Evolutionary conservation across 2,329 filamentous ascomycete genomes (phyloP).

Genomic region (Pseudogymnoascus sp.): DNA sequence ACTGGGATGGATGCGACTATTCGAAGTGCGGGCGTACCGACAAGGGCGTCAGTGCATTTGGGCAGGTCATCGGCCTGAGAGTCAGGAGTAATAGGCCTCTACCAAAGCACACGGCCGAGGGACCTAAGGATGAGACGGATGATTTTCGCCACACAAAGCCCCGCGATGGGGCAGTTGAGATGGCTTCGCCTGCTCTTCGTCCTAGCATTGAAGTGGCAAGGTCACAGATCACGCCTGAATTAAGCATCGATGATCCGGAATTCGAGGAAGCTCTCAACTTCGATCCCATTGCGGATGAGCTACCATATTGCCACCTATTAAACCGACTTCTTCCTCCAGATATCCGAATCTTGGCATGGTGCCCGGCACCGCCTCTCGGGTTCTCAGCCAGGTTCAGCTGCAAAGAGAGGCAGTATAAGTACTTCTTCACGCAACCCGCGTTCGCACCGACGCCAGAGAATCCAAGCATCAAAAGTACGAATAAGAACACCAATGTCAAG

Average conservation of each 20-base stretch:
- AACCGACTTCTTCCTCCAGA: conserved; percentile 85
- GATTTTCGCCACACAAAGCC: conserved; percentile 23
- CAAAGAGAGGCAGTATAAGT: conserved; percentile 83
- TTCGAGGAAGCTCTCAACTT: conserved; percentile 32
- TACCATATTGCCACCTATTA: conserved; percentile 74
- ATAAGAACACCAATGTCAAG: conserved; percentile 32
- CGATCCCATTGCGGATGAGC: conserved; percentile 70
- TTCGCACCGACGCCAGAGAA: conserved; percentile 60
- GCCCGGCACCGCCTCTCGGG: conserved; percentile 66
- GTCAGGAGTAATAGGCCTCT: conserved; percentile 73
- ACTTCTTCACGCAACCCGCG: conserved; percentile 95
- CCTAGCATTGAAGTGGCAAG: conserved; percentile 14
- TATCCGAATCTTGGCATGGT: conserved; percentile 91
- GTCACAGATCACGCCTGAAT: conserved; percentile 5
- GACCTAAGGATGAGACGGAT: background rate
- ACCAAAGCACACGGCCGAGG: conserved; percentile 26
- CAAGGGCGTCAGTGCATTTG: conserved; percentile 89
- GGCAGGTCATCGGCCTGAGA: conserved; percentile 80
- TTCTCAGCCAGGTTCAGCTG: conserved; percentile 94
- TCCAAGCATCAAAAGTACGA: conserved; percentile 22
- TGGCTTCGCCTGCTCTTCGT: conserved; percentile 22
- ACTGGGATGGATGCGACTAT: conserved; percentile 82
- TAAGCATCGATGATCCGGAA: conserved; percentile 15
- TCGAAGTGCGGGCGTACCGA: conserved; percentile 94
- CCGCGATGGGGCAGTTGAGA: conserved; percentile 22